Percentiles rank a stretch among this genome's conserved stretches.
Conservation (phyloP, 2,329 filamentous ascomycete genomes). For the Cyanodermella asteris region DNA sequence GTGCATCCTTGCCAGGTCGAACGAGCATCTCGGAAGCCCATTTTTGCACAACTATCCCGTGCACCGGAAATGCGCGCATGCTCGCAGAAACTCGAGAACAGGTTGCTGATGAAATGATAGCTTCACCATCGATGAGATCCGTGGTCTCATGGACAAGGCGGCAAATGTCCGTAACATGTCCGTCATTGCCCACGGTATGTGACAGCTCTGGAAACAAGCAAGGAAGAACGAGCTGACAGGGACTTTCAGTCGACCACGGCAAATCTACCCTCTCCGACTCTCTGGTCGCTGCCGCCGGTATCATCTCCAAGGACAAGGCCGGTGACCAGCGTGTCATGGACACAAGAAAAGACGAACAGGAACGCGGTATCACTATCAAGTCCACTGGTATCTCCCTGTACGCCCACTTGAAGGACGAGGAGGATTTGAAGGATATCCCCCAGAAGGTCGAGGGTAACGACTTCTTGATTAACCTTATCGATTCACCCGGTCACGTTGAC, state of each 20-base stretch:
- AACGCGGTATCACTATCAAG: slow-evolving; percentile 99
- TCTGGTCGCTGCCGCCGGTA: slow-evolving; percentile 96
- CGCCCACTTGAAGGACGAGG: slow-evolving; percentile 54
- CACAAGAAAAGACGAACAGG: slow-evolving; percentile 92
- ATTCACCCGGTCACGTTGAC: slow-evolving; percentile 99
- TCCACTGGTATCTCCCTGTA: slow-evolving; percentile 98
- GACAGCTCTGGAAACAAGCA: neutral
- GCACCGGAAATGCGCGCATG: no score
- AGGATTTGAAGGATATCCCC: slow-evolving; percentile 88
- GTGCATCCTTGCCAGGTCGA: no score
- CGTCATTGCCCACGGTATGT: slow-evolving; percentile 85
- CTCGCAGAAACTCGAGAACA: no score
- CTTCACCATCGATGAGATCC: slow-evolving; percentile 83
- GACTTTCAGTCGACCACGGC: slow-evolving; percentile 68
- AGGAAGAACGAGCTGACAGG: slow-evolving; percentile 3
- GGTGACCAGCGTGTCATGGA: slow-evolving; percentile 92
- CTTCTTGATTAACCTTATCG: slow-evolving; percentile 99
- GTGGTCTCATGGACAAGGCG: slow-evolving; percentile 25
- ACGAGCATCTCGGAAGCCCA: slow-evolving; percentile 23
- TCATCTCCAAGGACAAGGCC: slow-evolving; percentile 94
- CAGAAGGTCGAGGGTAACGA: slow-evolving; percentile 75
- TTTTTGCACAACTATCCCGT: no score
- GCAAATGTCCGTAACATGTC: slow-evolving; percentile 82
- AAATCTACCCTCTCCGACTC: slow-evolving; percentile 99
- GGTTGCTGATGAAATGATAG: no score